phyloP scores from a whole-genome alignment of 116 monocot genomes.

The Dioscorea cayenensis region DNA sequence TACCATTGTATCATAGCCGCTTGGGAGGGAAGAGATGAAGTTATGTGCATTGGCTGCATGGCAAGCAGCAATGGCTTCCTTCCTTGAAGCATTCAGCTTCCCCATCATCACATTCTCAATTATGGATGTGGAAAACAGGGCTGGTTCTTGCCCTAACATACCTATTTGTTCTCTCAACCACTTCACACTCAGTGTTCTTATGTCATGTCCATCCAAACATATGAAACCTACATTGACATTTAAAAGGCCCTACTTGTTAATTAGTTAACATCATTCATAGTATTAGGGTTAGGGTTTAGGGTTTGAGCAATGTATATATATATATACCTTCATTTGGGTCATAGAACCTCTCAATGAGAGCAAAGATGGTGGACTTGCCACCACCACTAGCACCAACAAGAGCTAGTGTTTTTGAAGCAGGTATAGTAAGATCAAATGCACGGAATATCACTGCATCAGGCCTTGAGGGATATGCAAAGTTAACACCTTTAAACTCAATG shows the following conservation, averaged over 20 bases:
- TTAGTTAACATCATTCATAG: not conserved
- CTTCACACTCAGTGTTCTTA: constrained; percentile 14
- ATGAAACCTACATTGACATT: constrained; percentile 17
- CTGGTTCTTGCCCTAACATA: constrained; percentile 39
- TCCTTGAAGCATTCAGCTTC: constrained; percentile 21
- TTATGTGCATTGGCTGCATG: constrained; percentile 22
- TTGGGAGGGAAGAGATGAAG: constrained; percentile 31
- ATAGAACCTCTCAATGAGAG: constrained; percentile 43
- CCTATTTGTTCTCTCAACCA: constrained; percentile 41
- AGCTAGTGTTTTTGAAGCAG: constrained; percentile 25
- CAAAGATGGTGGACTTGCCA: constrained; percentile 41
- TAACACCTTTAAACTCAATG: constrained; percentile 24
- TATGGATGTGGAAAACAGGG: constrained; percentile 30
- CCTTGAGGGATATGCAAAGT: constrained; percentile 32
- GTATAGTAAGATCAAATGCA: constrained; percentile 22
- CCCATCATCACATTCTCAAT: constrained; percentile 44
- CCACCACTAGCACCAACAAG: constrained; percentile 36
- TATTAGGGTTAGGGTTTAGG: not conserved
- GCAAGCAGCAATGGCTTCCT: constrained; percentile 32
- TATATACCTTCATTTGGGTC: constrained; percentile 28
- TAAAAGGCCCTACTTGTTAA: not conserved
- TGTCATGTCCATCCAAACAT: constrained; percentile 36
- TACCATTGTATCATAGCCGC: constrained; percentile 42
- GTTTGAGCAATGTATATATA: not conserved
- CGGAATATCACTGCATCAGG: constrained; percentile 14